Percentiles rank a stretch among this genome's conserved stretches.
Conservation (phyloP, 2,329 filamentous ascomycete species). For the Fusarium sp. region DNA sequence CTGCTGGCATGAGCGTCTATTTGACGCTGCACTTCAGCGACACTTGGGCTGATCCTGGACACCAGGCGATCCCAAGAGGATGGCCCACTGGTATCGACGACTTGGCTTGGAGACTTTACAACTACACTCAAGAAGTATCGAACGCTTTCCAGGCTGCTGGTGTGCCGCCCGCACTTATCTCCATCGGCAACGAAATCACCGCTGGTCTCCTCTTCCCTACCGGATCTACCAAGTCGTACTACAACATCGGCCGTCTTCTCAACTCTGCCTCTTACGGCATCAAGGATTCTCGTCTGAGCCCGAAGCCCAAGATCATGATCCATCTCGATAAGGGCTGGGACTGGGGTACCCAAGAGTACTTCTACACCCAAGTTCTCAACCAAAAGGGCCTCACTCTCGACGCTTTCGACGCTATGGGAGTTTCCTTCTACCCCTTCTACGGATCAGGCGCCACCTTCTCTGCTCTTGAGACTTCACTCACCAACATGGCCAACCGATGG, state of each 20-base stretch:
- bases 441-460: constrained; percentile 67
- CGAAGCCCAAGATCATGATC: constrained; percentile 76
- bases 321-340: constrained; percentile 83
- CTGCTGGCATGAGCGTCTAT: constrained; percentile 69
- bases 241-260: constrained; percentile 72
- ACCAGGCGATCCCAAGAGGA: constrained; percentile 71
- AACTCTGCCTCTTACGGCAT: constrained; percentile 73
- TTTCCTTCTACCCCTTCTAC: constrained; percentile 81
- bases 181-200: constrained; percentile 80
- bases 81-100: constrained; percentile 71
- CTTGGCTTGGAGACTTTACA: constrained; percentile 71
- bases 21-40: constrained; percentile 75
- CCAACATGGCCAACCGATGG: constrained; percentile 69
- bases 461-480: constrained; percentile 64
- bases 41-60: constrained; percentile 75
- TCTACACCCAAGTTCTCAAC: constrained; percentile 68
- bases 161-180: constrained; percentile 70
- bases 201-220: constrained; percentile 72
- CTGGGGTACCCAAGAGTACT: constrained; percentile 73
- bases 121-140: constrained; percentile 72
- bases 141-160: constrained; percentile 68
- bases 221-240: constrained; percentile 64
- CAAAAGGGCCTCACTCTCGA: constrained; percentile 59
- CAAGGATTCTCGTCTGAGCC: constrained; percentile 67
- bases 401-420: constrained; percentile 78